Conservation (phyloP, 169 alveolate species). For the Theileria parva region DNA sequence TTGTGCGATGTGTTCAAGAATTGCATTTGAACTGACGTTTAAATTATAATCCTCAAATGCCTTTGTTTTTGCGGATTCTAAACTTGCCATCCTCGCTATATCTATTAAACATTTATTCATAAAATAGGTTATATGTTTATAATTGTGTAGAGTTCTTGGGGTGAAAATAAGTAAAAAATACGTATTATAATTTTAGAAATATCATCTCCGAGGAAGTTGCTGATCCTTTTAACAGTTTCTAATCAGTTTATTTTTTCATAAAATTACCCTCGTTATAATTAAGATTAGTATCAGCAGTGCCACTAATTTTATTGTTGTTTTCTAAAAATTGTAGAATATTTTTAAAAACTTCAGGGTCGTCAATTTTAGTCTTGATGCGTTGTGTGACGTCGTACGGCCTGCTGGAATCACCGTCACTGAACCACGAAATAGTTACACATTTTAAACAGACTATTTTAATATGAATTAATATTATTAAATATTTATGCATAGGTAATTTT, state of each 20-base stretch:
- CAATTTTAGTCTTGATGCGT: background rate
- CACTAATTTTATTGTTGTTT: background rate
- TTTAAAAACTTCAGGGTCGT: constrained; percentile 1
- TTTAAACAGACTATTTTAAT: background rate
- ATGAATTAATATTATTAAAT: background rate
- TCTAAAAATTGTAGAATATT: constrained; percentile 3
- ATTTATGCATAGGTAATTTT: background rate
- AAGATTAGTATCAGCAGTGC: background rate
- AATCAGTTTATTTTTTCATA: background rate
- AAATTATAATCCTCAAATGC: constrained; percentile 10
- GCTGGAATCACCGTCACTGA: constrained; percentile 6
- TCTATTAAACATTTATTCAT: constrained; percentile 15
- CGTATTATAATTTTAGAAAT: constrained; percentile 34
- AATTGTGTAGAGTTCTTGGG: background rate
- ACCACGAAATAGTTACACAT: constrained; percentile 19
- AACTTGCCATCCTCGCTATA: constrained; percentile 44
- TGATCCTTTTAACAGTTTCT: constrained; percentile 18
- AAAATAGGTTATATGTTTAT: background rate
- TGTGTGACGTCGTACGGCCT: constrained; percentile 18
- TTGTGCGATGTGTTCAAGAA: constrained; percentile 20
- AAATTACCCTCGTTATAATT: constrained; percentile 15
- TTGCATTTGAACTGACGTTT: constrained; percentile 12
- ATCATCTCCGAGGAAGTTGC: constrained; percentile 24
- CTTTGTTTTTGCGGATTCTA: constrained; percentile 8
- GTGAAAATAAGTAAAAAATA: constrained; percentile 9